phyloP scores from a whole-genome alignment of 2,329 filamentous ascomycete genomes.

The Blastomyces parvus region DNA sequence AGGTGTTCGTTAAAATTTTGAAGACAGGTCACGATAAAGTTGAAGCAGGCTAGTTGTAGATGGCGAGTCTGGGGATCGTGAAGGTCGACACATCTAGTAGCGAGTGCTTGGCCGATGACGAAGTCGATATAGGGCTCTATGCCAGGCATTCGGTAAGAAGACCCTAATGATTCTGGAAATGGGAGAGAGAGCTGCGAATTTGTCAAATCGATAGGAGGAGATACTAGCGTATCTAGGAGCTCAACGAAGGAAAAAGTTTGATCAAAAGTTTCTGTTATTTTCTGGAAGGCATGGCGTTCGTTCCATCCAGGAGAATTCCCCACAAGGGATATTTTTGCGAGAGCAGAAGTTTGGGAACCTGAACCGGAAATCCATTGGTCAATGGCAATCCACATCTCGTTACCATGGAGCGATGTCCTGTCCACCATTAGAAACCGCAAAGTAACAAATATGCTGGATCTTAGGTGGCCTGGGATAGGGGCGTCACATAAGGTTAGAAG shows the following conservation, averaged over 20 bases:
- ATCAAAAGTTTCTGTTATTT: constrained; percentile 70
- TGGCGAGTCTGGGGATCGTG: constrained; percentile 62
- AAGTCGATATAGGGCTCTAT: constrained; percentile 93
- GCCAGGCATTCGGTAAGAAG: constrained; percentile 66
- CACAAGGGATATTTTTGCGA: constrained; percentile 40
- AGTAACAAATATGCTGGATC: constrained; percentile 74
- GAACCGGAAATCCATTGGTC: constrained; percentile 68
- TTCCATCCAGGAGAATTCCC: constrained; percentile 35
- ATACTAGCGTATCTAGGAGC: constrained; percentile 62
- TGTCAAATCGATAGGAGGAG: constrained; percentile 40
- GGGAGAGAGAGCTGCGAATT: constrained; percentile 65
- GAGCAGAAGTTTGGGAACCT: constrained; percentile 27
- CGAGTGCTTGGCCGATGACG: constrained; percentile 68
- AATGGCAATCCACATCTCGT: constrained; percentile 68
- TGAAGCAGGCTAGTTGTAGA: constrained; percentile 68
- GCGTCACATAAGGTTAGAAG: constrained; percentile 72
- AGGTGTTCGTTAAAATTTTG: constrained; percentile 89
- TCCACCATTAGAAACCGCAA: constrained; percentile 65
- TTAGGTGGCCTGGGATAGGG: constrained; percentile 63
- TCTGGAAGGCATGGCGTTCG: constrained; percentile 58
- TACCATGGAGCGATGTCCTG: constrained; percentile 58
- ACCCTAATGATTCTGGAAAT: constrained; percentile 78
- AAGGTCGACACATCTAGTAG: constrained; percentile 55
- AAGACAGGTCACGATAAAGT: constrained; percentile 71
- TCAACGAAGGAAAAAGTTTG: constrained; percentile 76